Evolutionary conservation across 2,329 filamentous ascomycete genomes (phyloP), one percentile per base, ranked within the genome.

Genomic region (Simplicillium sp.): DNA sequence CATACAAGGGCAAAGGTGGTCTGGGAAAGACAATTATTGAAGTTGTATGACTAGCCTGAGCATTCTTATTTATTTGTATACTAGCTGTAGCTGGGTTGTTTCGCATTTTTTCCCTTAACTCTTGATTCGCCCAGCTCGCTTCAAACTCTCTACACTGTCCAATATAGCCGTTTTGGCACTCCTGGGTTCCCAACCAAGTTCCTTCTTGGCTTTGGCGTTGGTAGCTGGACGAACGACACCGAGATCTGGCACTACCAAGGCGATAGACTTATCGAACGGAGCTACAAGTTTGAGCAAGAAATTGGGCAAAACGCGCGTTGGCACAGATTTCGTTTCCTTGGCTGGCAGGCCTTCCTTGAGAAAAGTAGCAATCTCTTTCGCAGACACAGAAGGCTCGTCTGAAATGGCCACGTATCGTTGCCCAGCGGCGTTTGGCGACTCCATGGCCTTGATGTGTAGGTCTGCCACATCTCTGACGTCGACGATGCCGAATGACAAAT

Each of bases 21-120:
- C 36, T 67, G 28, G 65, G 64, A 11, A 68, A 67, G 48, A 53
- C 59, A 38, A 61, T 68, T 3, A 37, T 47, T 33, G 43, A 45
- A 25, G 36, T 44, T 15, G 32, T 15, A 15, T 33, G 12, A 33
- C 12, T 25, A 25, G 9, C 9, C 5, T 25, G 20, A 25, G 9
- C 20, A 25, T 25, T 25, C 9, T 25, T 9, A 25, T 25, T 5
- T 25, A 25, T 9, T 25, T 5, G 20, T 25, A 25, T 25, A n/a
- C n/a, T 25, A 25, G 9, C 9, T 9, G 6, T 6, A 6, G 5
- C 20, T 9, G 9, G 5, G 20, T 25, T 25, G 20, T 25, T 25
- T 25, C n/a, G n/a, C n/a, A 9, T 25, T 5, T 25, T 9, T 25
- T 9, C 9, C 20, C 20, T 25, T 25, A 34, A 34, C 6, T 16